phyloP scores from a whole-genome alignment of 208 protist species.

The Trypanosoma grayi region DNA sequence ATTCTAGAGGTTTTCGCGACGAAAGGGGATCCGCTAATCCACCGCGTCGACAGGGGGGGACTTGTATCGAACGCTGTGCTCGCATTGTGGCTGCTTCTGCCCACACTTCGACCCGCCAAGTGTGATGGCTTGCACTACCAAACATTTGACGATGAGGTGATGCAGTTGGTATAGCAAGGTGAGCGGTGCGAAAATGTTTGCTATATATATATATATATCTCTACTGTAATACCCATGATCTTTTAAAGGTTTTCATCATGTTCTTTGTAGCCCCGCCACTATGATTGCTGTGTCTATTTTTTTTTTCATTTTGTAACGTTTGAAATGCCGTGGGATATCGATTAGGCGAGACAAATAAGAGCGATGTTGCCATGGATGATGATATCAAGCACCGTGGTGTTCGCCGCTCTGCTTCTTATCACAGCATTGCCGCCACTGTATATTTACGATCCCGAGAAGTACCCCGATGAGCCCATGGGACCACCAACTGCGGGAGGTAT shows the following conservation, averaged over 20 bases:
- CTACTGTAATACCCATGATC: no score
- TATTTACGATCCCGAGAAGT: constrained; percentile 48
- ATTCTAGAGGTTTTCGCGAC: constrained; percentile 59
- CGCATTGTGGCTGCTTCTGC: constrained; percentile 53
- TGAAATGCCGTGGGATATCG: no score
- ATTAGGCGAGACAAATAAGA: no score
- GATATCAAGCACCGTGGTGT: constrained; percentile 43
- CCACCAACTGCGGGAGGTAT: constrained; percentile 41
- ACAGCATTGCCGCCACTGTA: constrained; percentile 59
- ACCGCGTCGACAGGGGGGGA: neutral
- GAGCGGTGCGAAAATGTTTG: constrained; percentile 8
- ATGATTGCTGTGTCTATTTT: neutral
- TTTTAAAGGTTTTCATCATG: no score
- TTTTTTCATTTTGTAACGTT: constrained; percentile 10
- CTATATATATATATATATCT: constrained; percentile 12
- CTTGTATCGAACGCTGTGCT: constrained; percentile 16
- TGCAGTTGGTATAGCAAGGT: constrained; percentile 12
- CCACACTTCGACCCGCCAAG: constrained; percentile 37
- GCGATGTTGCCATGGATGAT: constrained; percentile 17
- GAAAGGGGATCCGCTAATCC: constrained; percentile 44
- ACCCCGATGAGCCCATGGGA: constrained; percentile 30
- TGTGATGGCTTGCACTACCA: constrained; percentile 73
- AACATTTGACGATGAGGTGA: constrained; percentile 41
- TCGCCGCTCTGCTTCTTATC: constrained; percentile 44
- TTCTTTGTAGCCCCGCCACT: neutral